Percentiles rank a stretch among this genome's conserved stretches.
These are phyloP conservation scores for Naganishia sp. DNA, from an alignment of 1,284 basidiomycete species.

Conservation along the genomic window DNA sequence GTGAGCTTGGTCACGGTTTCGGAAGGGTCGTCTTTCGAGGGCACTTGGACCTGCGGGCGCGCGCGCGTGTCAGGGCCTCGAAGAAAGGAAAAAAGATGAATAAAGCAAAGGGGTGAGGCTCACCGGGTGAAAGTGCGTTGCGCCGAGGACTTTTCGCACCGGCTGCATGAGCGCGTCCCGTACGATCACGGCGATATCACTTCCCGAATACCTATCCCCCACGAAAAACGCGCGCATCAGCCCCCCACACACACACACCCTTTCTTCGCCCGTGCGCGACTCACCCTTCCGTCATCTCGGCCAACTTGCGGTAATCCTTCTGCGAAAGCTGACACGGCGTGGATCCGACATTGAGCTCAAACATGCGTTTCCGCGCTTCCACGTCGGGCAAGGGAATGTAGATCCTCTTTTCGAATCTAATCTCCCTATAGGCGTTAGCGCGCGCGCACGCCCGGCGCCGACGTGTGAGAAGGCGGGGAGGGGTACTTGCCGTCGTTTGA, in stretches of 20 bases:
- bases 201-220: slow-evolving; percentile 74
- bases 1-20: slow-evolving; percentile 67
- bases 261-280: slow-evolving; percentile 30
- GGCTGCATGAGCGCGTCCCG: slow-evolving; percentile 99
- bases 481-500: slow-evolving; percentile 80
- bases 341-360: slow-evolving; percentile 90
- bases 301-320: slow-evolving; percentile 80
- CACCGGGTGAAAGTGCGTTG: slow-evolving; percentile 84
- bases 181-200: slow-evolving; percentile 92
- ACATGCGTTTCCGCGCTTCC: slow-evolving; percentile 92
- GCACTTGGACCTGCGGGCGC: slow-evolving; percentile 51
- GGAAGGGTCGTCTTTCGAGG: slow-evolving; percentile 52
- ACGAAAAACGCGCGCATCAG: background rate
- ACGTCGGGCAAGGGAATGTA: slow-evolving; percentile 95
- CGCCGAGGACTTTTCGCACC: slow-evolving; percentile 90
- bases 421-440: too few relatives aligned
- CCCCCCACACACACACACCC: too few relatives aligned
- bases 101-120: background rate
- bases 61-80: slow-evolving; percentile 45
- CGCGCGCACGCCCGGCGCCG: too few relatives aligned
- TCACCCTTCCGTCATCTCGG: slow-evolving; percentile 82
- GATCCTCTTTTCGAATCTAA: slow-evolving; percentile 92
- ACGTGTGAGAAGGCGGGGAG: background rate
- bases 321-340: slow-evolving; percentile 82
- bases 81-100: background rate